These are phyloP conservation scores for Fusarium begoniae DNA, from an alignment of 2,329 filamentous ascomycete species.

Conservation along the genomic window DNA sequence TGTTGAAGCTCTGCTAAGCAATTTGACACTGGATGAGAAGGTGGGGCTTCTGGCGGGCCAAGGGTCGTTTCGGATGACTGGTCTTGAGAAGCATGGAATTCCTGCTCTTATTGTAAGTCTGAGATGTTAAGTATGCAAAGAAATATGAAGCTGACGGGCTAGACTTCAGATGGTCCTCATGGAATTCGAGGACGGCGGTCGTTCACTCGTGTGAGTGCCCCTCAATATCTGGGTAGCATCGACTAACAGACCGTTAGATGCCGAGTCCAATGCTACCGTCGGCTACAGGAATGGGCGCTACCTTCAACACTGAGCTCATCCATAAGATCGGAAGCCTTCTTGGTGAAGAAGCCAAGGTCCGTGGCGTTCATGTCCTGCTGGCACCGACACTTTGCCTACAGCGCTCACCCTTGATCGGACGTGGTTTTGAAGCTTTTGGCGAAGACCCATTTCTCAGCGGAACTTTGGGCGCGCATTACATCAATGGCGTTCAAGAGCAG, in stretches of 20 bases:
- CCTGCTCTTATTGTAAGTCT: constrained; percentile 28
- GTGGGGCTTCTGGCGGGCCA: constrained; percentile 34
- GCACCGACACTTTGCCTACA: constrained; percentile 51
- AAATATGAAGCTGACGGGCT: background rate
- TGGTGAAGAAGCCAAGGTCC: constrained; percentile 60
- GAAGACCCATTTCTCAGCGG: constrained; percentile 54
- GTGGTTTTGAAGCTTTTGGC: constrained; percentile 53
- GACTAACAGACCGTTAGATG: background rate
- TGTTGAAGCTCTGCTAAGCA: constrained; percentile 20
- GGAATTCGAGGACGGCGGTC: constrained; percentile 35
- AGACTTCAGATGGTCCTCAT: constrained; percentile 39
- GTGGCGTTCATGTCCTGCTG: constrained; percentile 73
- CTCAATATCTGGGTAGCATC: fast-evolving
- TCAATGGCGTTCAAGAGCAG: constrained; percentile 51
- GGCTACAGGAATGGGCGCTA: constrained; percentile 61
- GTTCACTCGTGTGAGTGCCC: constrained; percentile 28
- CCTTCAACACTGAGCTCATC: constrained; percentile 69
- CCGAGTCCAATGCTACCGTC: constrained; percentile 53
- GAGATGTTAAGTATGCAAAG: fast-evolving
- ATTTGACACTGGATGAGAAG: constrained; percentile 34
- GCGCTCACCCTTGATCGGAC: constrained; percentile 53
- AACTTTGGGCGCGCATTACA: constrained; percentile 43
- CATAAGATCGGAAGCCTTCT: constrained; percentile 65
- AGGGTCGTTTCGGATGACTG: constrained; percentile 33
- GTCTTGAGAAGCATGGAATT: constrained; percentile 19